Conservation (phyloP, 2,329 filamentous ascomycete genomes). For the Neoarthrinium moseri region DNA sequence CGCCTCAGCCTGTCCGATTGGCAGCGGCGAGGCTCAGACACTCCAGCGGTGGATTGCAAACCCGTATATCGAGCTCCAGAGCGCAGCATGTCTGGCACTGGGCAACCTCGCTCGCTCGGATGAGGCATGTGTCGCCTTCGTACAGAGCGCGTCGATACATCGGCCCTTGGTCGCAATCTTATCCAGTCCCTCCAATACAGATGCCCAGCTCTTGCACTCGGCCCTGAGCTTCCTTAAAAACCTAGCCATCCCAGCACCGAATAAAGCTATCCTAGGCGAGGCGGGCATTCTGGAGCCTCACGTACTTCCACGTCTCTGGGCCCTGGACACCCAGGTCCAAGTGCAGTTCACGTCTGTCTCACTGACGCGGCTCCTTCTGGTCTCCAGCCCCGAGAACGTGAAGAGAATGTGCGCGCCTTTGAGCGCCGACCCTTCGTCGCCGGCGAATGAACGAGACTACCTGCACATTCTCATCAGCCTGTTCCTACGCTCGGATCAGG, state of each 20-base stretch:
- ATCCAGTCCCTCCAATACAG: slow-evolving; percentile 31
- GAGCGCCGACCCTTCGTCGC: slow-evolving; percentile 26
- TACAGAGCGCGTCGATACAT: slow-evolving; percentile 42
- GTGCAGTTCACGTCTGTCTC: slow-evolving; percentile 61
- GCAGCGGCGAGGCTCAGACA: slow-evolving; percentile 37
- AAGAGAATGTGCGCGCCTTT: slow-evolving; percentile 43
- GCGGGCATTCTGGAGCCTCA: slow-evolving; percentile 40
- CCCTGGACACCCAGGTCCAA: slow-evolving; percentile 50
- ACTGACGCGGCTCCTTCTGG: slow-evolving; percentile 54
- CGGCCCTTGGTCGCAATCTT: slow-evolving; percentile 45
- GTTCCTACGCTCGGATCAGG: slow-evolving; percentile 43
- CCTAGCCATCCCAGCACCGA: slow-evolving; percentile 55
- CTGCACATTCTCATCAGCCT: slow-evolving; percentile 37
- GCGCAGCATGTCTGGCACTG: slow-evolving; percentile 58
- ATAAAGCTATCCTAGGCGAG: slow-evolving; percentile 51
- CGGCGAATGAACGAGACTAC: slow-evolving; percentile 25
- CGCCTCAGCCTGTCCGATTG: slow-evolving; percentile 37
- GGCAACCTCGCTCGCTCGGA: slow-evolving; percentile 64
- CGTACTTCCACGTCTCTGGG: slow-evolving; percentile 54
- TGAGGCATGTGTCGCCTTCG: slow-evolving; percentile 47
- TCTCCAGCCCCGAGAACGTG: slow-evolving; percentile 52
- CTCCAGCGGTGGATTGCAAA: slow-evolving; percentile 48
- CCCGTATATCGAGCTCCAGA: slow-evolving; percentile 44
- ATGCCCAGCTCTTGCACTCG: slow-evolving; percentile 55
- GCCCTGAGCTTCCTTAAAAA: slow-evolving; percentile 63